Base-by-base conservation (phyloP, 2,329 filamentous ascomycete genomes). In the Saccharata proteae region DNA sequence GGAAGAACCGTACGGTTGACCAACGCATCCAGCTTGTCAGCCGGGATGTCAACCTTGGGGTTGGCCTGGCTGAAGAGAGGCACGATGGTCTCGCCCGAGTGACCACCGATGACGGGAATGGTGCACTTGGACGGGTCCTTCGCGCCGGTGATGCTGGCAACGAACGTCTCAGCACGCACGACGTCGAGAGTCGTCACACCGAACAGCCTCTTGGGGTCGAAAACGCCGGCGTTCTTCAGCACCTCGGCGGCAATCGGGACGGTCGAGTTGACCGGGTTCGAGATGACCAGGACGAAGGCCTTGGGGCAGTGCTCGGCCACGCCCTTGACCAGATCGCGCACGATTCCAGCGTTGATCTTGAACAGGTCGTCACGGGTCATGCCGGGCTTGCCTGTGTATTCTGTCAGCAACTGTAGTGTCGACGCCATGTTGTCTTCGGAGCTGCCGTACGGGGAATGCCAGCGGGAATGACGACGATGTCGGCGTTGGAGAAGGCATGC, bases 341-440 rank as follows among this genome's bases (percentile, higher is more conserved):
- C 90, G 62, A 98, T 98, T 59, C 84, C 93, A 63, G 90, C 90
- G 65, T 98, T 98, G 74, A 88, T 98, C n/a, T n/a, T 94, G 80
- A 98, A 98, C 38, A 98, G 82, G 57, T 96, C 90, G 52, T 98
- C 90, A 67, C 90, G 85, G 61, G 82, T 94, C 90, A 98, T 98
- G 52, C 90, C 90, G 49, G 90, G 90, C 74, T 96, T 96, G 65
- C 88, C 88, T 94, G 43, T 37, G 37, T 13, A 22, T 32, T 24
- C 20, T 16, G 13, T 16, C 6, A 16, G 30, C 36, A 11, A 31
- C 16, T 6, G 11, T 34, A 15, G n/a, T n/a, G n/a, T n/a, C 23
- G 23, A 22, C 23, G 21, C 30, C 22, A 16, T 4, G 7, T 8
- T 8, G 6, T 12, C 13, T 32, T 24, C 22, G 30, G 16, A 14